These are phyloP conservation scores for Talaromyces funiculosus DNA, from an alignment of 2,329 filamentous ascomycete genomes.

Conservation along the genomic window DNA sequence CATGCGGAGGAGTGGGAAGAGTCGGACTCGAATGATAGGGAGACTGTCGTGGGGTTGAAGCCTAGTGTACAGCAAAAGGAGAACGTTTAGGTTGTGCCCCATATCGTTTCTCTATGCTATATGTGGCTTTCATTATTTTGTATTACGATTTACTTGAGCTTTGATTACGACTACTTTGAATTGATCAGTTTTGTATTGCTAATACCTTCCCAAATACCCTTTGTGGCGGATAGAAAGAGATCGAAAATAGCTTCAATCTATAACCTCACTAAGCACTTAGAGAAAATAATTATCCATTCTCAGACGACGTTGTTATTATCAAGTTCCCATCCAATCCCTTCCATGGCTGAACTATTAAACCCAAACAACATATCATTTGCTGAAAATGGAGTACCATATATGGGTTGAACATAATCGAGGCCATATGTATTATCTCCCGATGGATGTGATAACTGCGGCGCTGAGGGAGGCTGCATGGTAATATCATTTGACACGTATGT, in stretches of 20 bases:
- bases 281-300: too few species aligned
- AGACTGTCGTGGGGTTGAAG: background rate
- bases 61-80: background rate
- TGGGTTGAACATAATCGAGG: background rate
- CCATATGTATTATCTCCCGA: background rate
- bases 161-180: background rate
- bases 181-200: too few species aligned
- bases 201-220: too few species aligned
- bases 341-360: slow-evolving; percentile 26
- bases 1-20: background rate
- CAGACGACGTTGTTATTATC: background rate
- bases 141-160: background rate
- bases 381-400: slow-evolving; percentile 7
- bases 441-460: background rate
- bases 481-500: background rate
- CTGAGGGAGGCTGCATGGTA: background rate
- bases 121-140: background rate
- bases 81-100: background rate
- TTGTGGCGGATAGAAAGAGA: too few species aligned
- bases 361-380: slow-evolving; percentile 31
- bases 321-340: slow-evolving; percentile 11
- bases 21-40: slow-evolving; percentile 2
- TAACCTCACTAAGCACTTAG: too few species aligned
- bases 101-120: background rate
- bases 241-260: too few species aligned